A percentile compares a stretch with the other conserved stretches of the same genome.
Conservation (phyloP, 768 basidiomycete genomes). For the Agrocybe pediades region DNA sequence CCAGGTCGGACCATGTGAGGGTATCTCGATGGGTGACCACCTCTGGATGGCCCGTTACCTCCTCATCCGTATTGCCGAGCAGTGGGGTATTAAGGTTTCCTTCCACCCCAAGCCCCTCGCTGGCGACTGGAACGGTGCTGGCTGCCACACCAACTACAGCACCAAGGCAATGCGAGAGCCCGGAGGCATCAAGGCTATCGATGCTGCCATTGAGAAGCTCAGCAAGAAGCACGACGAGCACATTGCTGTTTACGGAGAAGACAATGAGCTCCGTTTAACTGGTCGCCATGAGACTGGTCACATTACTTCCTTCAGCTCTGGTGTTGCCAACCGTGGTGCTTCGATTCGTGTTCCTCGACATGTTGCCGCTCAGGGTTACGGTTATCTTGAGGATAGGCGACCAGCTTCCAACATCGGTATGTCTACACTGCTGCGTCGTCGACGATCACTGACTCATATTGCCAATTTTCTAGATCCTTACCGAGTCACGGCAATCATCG, state of each 20-base stretch:
- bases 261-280: slow-evolving; percentile 95
- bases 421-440: slow-evolving; percentile 23
- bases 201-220: slow-evolving; percentile 93
- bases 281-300: slow-evolving; percentile 98
- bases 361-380: slow-evolving; percentile 89
- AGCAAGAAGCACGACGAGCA: slow-evolving; percentile 90
- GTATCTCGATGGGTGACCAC: slow-evolving; percentile 98
- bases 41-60: slow-evolving; percentile 99
- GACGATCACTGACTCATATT: slow-evolving; percentile 3
- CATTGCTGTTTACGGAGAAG: slow-evolving; percentile 97
- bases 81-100: slow-evolving; percentile 96
- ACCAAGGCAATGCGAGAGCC: slow-evolving; percentile 93
- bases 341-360: slow-evolving; percentile 96
- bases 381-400: slow-evolving; percentile 95
- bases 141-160: slow-evolving; percentile 97
- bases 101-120: slow-evolving; percentile 99
- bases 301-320: slow-evolving; percentile 88
- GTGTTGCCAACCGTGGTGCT: slow-evolving; percentile 97
- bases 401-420: slow-evolving; percentile 97
- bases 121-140: slow-evolving; percentile 99
- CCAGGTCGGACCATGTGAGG: slow-evolving; percentile 98
- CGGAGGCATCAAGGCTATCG: slow-evolving; percentile 91
- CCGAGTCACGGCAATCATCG: slow-evolving; percentile 86
- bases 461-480: slow-evolving; percentile 72
- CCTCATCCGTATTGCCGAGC: slow-evolving; percentile 93